Percentiles rank a stretch among this genome's conserved stretches.
These are phyloP conservation scores for Cladorrhinum samala DNA, from an alignment of 495 filamentous ascomycete genomes.

Conservation along the genomic window DNA sequence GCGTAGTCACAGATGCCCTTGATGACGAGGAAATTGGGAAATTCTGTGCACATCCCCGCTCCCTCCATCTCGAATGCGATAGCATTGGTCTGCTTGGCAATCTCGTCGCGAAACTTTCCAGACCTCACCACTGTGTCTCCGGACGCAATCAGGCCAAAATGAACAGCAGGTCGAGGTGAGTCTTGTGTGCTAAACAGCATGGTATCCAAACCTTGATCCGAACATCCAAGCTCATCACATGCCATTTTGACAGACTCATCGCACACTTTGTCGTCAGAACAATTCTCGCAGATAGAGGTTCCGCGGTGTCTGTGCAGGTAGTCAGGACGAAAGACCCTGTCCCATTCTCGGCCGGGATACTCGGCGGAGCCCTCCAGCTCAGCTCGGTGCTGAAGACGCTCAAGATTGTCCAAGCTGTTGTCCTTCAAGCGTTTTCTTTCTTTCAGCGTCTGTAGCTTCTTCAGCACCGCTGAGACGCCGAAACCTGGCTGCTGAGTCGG, in stretches of 20 bases:
- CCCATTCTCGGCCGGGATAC: neutral
- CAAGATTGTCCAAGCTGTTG: neutral
- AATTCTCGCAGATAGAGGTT: neutral
- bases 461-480: neutral
- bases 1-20: constrained; percentile 40
- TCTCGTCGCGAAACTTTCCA: constrained; percentile 20
- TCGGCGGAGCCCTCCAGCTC: neutral
- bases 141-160: constrained; percentile 21
- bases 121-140: constrained; percentile 30
- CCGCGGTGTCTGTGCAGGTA: neutral
- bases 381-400: neutral
- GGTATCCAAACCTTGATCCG: neutral
- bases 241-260: neutral
- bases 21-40: constrained; percentile 30
- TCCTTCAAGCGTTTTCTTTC: too few relatives aligned
- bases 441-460: neutral
- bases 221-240: neutral
- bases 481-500: neutral
- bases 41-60: constrained; percentile 33
- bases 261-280: neutral
- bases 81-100: constrained; percentile 14
- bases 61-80: constrained; percentile 44
- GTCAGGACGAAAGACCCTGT: neutral
- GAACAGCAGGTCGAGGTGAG: constrained; percentile 17
- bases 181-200: too few relatives aligned